Evolutionary conservation across 768 basidiomycete species (phyloP).

Genomic region (Russula sp.): DNA sequence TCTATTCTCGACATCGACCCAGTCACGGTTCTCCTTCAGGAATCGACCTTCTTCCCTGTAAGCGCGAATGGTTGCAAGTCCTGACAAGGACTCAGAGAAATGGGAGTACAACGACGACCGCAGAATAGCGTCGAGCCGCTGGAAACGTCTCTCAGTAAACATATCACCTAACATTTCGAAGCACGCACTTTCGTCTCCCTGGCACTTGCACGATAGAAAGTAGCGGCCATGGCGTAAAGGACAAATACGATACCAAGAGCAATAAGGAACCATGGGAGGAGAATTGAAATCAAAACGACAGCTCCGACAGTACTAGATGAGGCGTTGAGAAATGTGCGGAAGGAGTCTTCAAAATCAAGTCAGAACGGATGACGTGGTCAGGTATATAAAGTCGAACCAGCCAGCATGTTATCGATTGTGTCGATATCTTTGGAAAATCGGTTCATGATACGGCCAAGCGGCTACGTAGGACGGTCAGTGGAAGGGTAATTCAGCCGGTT

Average conservation of each 20-base stretch:
- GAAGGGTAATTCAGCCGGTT: constrained; percentile 14
- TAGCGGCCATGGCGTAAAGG: constrained; percentile 67
- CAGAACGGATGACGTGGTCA: neutral
- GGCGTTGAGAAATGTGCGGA: constrained; percentile 70
- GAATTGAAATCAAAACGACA: constrained; percentile 70
- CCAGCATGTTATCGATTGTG: constrained; percentile 72
- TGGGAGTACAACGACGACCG: constrained; percentile 89
- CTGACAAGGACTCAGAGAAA: constrained; percentile 87
- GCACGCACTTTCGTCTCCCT: constrained; percentile 69
- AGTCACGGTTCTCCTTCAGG: constrained; percentile 65
- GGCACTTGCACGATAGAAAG: constrained; percentile 83
- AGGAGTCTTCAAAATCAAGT: constrained; percentile 46
- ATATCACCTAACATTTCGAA: neutral
- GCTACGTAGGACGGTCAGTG: constrained; percentile 41
- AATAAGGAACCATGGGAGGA: constrained; percentile 84
- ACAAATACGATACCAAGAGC: constrained; percentile 58
- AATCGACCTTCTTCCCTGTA: constrained; percentile 82
- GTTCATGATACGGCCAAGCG: constrained; percentile 88
- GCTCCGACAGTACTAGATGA: constrained; percentile 66
- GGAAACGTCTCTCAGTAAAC: constrained; percentile 10
- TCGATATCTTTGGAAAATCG: constrained; percentile 87
- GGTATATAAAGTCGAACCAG: constrained; percentile 40
- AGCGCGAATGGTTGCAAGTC: constrained; percentile 83
- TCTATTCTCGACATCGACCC: constrained; percentile 81
- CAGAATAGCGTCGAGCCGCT: constrained; percentile 74